A percentile compares a stretch with the other conserved stretches of the same genome.
These are phyloP conservation scores for Metschnikowia picachoensis DNA, from an alignment of 805 yeast genomes.

Conservation along the genomic window DNA sequence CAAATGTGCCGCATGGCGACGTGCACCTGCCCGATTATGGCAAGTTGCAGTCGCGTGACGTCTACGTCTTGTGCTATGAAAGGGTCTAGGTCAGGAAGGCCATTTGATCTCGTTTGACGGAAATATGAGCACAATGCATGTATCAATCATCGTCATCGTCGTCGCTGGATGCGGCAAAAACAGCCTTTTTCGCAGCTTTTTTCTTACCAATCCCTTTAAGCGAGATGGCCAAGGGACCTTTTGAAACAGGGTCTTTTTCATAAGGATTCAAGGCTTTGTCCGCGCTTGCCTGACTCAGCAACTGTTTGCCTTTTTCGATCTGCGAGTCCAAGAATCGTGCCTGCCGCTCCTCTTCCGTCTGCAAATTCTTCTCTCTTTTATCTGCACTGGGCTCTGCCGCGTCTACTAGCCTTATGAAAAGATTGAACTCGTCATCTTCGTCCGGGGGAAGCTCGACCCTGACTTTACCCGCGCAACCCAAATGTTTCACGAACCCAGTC, in stretches of 20 bases:
- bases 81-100: conserved; percentile 13
- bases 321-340: conserved; percentile 15
- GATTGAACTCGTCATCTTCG: conserved; percentile 34
- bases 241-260: neutral
- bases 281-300: neutral
- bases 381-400: neutral
- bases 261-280: neutral
- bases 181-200: conserved; percentile 1
- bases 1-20: conserved; percentile 46
- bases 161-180: conserved; percentile 8
- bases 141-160: neutral
- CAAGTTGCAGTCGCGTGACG: conserved; percentile 50
- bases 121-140: too few relatives aligned
- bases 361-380: conserved; percentile 3
- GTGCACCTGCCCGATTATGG: conserved; percentile 27
- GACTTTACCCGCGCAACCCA: conserved; percentile 56
- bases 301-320: conserved; percentile 13
- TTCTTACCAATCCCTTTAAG: conserved; percentile 13
- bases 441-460: conserved; percentile 36
- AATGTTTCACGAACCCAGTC: conserved; percentile 59
- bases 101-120: too few relatives aligned
- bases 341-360: conserved; percentile 16
- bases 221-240: conserved; percentile 10
- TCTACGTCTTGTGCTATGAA: conserved; percentile 68
- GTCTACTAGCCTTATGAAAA: conserved; percentile 27